phyloP scores from a whole-genome alignment of 495 filamentous ascomycete species.

The Glutinoglossum americanum region DNA sequence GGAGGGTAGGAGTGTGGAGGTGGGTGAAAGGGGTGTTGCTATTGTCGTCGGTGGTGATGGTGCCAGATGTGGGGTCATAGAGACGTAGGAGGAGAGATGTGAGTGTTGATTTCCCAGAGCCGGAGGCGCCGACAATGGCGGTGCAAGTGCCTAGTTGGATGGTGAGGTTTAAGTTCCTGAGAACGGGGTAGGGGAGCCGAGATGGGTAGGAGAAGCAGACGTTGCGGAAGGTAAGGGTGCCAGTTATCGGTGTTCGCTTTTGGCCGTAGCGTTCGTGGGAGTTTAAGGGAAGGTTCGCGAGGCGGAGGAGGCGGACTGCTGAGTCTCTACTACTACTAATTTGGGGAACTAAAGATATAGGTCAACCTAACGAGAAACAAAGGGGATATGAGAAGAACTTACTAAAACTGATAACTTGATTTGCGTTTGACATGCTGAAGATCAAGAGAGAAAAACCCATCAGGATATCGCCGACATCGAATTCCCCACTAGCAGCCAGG shows the following conservation, averaged over 20 bases:
- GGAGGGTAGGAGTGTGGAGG: too few relatives aligned
- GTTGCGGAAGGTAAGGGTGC: constrained; percentile 35
- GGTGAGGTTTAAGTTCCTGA: constrained; percentile 36
- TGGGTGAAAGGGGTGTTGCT: constrained; percentile 28
- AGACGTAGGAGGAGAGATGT: constrained; percentile 50
- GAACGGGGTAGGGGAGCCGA: constrained; percentile 25
- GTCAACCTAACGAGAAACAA: too few relatives aligned
- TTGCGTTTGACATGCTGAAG: constrained; percentile 54
- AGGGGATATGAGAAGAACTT: constrained; percentile 8
- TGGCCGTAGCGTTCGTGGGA: constrained; percentile 41
- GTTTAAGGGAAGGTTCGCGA: constrained; percentile 35
- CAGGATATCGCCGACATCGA: constrained; percentile 35
- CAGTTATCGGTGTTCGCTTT: constrained; percentile 23
- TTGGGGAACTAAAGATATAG: constrained; percentile 37
- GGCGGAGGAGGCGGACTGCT: constrained; percentile 51
- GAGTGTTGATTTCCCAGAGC: constrained; percentile 78
- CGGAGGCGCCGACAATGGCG: constrained; percentile 64
- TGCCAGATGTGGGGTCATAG: constrained; percentile 23
- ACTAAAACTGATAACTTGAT: constrained; percentile 42
- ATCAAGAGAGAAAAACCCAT: constrained; percentile 65
- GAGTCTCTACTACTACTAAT: constrained; percentile 50
- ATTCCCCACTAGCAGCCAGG: constrained; percentile 28
- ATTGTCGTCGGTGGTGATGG: constrained; percentile 17
- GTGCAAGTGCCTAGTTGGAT: constrained; percentile 38
- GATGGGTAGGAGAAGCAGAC: constrained; percentile 51